Percentiles rank a stretch among this genome's conserved stretches.
phyloP scores from a whole-genome alignment of 176 grass and related monocot genomes.

The Zoysia japonica region DNA sequence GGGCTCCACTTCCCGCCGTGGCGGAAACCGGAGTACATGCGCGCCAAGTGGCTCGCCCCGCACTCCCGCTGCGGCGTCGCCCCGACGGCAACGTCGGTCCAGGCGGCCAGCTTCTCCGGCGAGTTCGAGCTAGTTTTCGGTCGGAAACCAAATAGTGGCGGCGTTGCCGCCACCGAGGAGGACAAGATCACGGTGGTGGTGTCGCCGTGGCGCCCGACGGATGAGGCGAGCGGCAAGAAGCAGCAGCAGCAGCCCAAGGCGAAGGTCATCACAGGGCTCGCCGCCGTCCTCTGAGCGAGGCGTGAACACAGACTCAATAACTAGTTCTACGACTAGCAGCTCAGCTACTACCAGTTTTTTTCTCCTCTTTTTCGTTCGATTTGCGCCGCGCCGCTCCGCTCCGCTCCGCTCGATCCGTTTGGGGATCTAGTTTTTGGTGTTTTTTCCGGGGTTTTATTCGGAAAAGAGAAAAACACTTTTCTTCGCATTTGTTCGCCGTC shows the following conservation, averaged over 20 bases:
- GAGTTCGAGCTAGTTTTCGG: constrained; percentile 62
- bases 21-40: constrained; percentile 89
- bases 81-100: constrained; percentile 27
- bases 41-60: constrained; percentile 84
- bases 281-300: constrained; percentile 77
- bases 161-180: neutral
- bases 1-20: constrained; percentile 85
- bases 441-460: constrained; percentile 55
- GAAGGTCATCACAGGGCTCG: constrained; percentile 70
- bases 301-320: constrained; percentile 40
- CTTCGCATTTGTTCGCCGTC: neutral
- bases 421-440: constrained; percentile 53
- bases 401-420: constrained; percentile 47
- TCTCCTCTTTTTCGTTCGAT: constrained; percentile 16
- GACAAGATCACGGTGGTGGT: constrained; percentile 71
- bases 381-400: constrained; percentile 34
- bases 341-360: constrained; percentile 13
- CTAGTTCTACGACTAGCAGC: neutral
- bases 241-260: constrained; percentile 38
- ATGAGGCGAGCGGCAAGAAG: constrained; percentile 39
- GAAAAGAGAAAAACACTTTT: constrained; percentile 43
- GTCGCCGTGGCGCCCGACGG: constrained; percentile 50
- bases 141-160: neutral
- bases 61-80: constrained; percentile 29
- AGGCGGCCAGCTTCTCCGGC: constrained; percentile 50